A percentile compares a stretch with the other conserved stretches of the same genome.
Conservation (phyloP, 1,284 basidiomycete species). For the Stereum hirsutum region DNA sequence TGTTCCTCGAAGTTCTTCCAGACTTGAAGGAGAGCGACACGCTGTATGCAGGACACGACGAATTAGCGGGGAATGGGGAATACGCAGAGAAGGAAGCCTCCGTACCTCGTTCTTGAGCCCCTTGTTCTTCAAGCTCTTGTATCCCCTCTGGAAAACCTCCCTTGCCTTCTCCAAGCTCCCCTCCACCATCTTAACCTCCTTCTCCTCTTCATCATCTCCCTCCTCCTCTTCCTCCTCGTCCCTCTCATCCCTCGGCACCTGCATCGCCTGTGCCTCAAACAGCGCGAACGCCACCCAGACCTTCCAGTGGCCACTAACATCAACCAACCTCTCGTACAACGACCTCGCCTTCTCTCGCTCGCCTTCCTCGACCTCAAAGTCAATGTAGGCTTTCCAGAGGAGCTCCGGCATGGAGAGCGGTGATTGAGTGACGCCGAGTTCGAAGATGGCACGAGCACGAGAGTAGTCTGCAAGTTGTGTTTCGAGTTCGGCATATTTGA, state of each 20-base stretch:
- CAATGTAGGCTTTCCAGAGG: conserved; percentile 97
- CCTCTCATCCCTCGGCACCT: conserved; percentile 52
- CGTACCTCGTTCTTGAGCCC: conserved; percentile 83
- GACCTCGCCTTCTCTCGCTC: conserved; percentile 79
- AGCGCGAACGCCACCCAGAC: conserved; percentile 79
- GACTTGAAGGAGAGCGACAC: conserved; percentile 82
- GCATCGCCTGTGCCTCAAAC: conserved; percentile 67
- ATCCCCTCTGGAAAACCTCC: conserved; percentile 77
- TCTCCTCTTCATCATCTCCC: conserved; percentile 43
- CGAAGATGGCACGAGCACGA: conserved; percentile 92
- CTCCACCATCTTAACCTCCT: conserved; percentile 53
- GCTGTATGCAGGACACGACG: conserved; percentile 32
- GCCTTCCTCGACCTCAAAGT: conserved; percentile 92
- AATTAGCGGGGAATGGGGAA: background rate
- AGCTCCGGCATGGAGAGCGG: conserved; percentile 98
- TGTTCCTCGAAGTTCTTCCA: conserved; percentile 90
- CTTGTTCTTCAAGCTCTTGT: conserved; percentile 76
- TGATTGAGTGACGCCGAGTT: conserved; percentile 85
- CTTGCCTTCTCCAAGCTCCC: conserved; percentile 67
- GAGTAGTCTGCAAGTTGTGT: conserved; percentile 85
- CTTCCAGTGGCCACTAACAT: conserved; percentile 91
- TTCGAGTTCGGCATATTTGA: conserved; percentile 95
- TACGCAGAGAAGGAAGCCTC: conserved; percentile 8
- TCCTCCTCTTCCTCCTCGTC: conserved; percentile 75
- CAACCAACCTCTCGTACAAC: conserved; percentile 87